Percentiles rank a stretch among this genome's conserved stretches.
Conservation (phyloP, 2,329 filamentous ascomycete species). For the Lasiodiplodia hormozganensis region DNA sequence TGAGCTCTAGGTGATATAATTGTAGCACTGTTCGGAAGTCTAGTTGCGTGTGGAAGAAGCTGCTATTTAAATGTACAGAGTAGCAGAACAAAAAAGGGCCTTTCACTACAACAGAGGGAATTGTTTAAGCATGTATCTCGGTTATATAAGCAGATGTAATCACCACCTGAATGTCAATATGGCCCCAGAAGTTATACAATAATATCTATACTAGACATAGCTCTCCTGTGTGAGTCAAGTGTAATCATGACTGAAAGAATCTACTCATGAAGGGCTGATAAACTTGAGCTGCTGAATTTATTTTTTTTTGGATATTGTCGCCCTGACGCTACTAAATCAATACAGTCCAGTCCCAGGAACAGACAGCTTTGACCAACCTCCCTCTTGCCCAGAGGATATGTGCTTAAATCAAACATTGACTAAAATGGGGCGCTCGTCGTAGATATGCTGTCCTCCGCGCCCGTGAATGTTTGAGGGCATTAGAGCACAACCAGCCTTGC, state of each 20-base stretch:
- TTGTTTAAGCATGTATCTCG: too few relatives aligned
- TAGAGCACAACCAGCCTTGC: neutral
- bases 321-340: neutral
- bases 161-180: neutral
- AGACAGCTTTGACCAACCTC: neutral
- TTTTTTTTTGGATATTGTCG: neutral
- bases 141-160: neutral
- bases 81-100: neutral
- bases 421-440: neutral
- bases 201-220: too few relatives aligned
- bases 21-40: neutral
- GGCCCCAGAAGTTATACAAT: too few relatives aligned
- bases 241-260: neutral
- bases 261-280: too few relatives aligned
- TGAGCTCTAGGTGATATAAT: neutral
- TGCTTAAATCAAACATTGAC: neutral
- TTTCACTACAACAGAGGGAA: neutral
- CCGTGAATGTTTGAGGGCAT: neutral
- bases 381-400: neutral
- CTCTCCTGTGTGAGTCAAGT: neutral
- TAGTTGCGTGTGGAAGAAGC: neutral
- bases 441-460: neutral
- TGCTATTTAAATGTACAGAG: neutral
- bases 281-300: neutral
- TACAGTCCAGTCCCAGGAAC: too few relatives aligned